These are phyloP conservation scores for Vickermania spadyakhi DNA, from an alignment of 208 protist genomes.

Conservation along the genomic window DNA sequence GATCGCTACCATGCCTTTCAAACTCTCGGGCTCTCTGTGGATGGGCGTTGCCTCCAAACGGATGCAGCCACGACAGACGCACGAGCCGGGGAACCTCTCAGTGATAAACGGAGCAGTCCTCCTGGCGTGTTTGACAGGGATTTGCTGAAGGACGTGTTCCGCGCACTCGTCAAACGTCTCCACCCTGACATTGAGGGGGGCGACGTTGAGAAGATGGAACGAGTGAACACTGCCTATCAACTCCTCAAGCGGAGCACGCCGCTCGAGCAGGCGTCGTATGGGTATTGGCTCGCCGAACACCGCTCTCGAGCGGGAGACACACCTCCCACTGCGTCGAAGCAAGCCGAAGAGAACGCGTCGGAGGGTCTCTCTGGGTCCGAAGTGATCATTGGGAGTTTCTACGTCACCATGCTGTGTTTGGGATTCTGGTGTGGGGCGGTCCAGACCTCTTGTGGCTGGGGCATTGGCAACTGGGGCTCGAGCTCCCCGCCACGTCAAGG, in stretches of 20 bases:
- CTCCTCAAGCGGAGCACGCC: constrained; percentile 8
- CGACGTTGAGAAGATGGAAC: constrained; percentile 24
- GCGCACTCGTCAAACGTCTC: constrained; percentile 17
- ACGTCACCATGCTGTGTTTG: not conserved
- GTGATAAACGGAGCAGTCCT: no score
- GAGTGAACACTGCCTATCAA: constrained; percentile 25
- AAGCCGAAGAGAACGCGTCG: not conserved
- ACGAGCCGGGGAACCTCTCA: no score
- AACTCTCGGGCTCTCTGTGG: constrained; percentile 10
- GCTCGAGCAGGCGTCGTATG: constrained; percentile 9
- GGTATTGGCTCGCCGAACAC: constrained; percentile 18
- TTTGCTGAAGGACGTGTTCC: constrained; percentile 24
- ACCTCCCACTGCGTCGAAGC: not conserved
- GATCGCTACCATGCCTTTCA: constrained; percentile 13
- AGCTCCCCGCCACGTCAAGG: no score
- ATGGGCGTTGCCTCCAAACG: constrained; percentile 8
- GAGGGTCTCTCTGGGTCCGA: no score
- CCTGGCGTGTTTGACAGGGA: not conserved
- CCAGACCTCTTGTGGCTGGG: not conserved
- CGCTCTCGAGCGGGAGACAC: not conserved
- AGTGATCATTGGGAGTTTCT: not conserved
- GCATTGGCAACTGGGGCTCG: no score
- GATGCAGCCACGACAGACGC: constrained; percentile 11
- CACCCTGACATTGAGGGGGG: constrained; percentile 33
- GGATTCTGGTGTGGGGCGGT: not conserved